Base-by-base conservation (phyloP, 176 grass and related monocot species). In the Oryza punctata region DNA sequence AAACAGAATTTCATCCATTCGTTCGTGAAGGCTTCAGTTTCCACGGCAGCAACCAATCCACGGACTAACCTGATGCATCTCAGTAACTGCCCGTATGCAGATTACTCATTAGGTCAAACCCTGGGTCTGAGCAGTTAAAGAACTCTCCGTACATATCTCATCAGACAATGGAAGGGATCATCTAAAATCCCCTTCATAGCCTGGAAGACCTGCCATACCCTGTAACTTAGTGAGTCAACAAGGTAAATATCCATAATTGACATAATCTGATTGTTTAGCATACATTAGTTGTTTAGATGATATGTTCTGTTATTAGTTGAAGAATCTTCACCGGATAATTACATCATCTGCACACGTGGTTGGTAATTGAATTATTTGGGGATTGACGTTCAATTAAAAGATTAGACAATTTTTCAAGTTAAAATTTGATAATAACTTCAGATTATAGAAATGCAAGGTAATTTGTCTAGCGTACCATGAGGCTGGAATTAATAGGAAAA, bases 51-150 rank as follows among this genome's bases (percentile, higher is more conserved):
- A 75, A 87, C 78, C 18, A 13, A 60, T 81, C 43, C 33, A 69
- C 32, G 37, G 18, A 68, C 26, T 50, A 50, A 50, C 26, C 27
- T 50, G 71, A 50, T 30, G 13, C 25, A 24, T 28, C 14, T 19
- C 43, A 49, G 16, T 72, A 72, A 27, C 28, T 72, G 23, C 70
- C 69, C 24, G 14, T 10, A 73, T 73, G 40, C 41, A 70, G 37
- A 67, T 75, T 44, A 64, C 47, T 75, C 73, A 37, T 35, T 33
- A 59, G 32, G 29, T 25, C 47, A 81, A 75, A 73, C 46, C 78
- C 21, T 81, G 63, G 63, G 33, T 77, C 65, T 81, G 70, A 87
- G 70, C 78, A 81, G 72, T 63, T 44, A 61, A 64, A 81, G 44
- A 18, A 73, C 7, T 81, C 49, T 1, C 80, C 68, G 30, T 59